A percentile compares a stretch with the other conserved stretches of the same genome.
phyloP scores from a whole-genome alignment of 768 basidiomycete species.

The Pisolithus orientalis region DNA sequence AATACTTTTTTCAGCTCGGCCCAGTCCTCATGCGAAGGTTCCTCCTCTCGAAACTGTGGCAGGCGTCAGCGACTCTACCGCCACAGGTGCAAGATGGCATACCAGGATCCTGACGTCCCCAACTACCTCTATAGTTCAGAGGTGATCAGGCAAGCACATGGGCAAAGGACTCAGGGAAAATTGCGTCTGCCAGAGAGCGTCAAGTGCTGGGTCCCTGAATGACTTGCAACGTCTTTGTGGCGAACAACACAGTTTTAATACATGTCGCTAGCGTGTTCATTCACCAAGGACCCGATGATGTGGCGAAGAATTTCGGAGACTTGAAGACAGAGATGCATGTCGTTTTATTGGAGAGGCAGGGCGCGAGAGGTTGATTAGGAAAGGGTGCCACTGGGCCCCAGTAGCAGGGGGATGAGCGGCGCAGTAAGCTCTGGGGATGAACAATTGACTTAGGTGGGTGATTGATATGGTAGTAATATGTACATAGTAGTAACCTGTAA shows the following conservation, averaged over 20 bases:
- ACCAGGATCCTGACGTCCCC: conserved; percentile 15
- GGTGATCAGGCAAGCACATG: conserved; percentile 21
- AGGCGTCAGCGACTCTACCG: background rate
- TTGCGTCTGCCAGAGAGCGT: conserved; percentile 25
- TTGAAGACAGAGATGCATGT: conserved; percentile 25
- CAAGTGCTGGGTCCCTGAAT: conserved; percentile 23
- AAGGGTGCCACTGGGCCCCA: too few species aligned
- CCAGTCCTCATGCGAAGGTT: conserved; percentile 18
- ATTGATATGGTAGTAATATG: too few species aligned
- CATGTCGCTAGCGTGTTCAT: conserved; percentile 10
- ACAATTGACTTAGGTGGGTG: too few species aligned
- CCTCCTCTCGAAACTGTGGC: conserved; percentile 16
- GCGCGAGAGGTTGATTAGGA: too few species aligned
- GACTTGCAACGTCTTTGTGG: conserved; percentile 18
- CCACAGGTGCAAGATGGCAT: background rate
- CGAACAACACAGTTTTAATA: conserved; percentile 15
- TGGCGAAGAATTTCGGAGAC: conserved; percentile 19
- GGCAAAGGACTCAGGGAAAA: conserved; percentile 23
- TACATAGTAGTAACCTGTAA: too few species aligned
- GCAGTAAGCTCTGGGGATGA: too few species aligned
- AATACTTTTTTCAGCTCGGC: conserved; percentile 13
- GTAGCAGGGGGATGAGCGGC: too few species aligned
- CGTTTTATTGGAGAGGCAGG: too few species aligned
- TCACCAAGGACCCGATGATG: conserved; percentile 19
- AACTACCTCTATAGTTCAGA: conserved; percentile 14